Conservation (phyloP, 1,284 basidiomycete genomes). For the Cystobasidium pallidum region DNA sequence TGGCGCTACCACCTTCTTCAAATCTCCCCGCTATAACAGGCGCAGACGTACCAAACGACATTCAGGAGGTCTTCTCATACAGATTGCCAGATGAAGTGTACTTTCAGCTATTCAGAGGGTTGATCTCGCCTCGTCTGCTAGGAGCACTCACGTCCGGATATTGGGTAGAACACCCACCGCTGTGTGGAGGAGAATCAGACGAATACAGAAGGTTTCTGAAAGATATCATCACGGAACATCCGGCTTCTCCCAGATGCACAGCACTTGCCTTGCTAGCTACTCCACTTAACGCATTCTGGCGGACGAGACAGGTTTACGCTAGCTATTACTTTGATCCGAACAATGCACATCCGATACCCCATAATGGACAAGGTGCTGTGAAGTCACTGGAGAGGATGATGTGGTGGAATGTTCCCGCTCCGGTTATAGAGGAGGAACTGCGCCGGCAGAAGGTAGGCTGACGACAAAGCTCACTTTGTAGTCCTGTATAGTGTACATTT, state of each 20-base stretch:
- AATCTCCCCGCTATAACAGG: slow-evolving; percentile 63
- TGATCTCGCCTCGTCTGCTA: slow-evolving; percentile 82
- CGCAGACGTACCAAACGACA: slow-evolving; percentile 83
- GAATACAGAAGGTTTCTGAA: slow-evolving; percentile 95
- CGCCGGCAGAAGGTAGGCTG: slow-evolving; percentile 87
- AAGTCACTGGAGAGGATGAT: slow-evolving; percentile 84
- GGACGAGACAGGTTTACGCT: slow-evolving; percentile 66
- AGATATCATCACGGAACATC: slow-evolving; percentile 88
- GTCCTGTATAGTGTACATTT: too few species aligned
- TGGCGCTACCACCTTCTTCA: slow-evolving; percentile 66
- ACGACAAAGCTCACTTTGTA: not conserved
- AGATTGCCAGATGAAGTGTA: slow-evolving; percentile 95
- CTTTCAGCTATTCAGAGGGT: slow-evolving; percentile 90
- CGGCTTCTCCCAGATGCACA: slow-evolving; percentile 86
- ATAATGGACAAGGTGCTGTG: slow-evolving; percentile 75
- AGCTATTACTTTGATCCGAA: slow-evolving; percentile 55
- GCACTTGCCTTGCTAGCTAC: slow-evolving; percentile 81
- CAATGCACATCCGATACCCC: slow-evolving; percentile 62
- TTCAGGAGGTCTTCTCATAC: slow-evolving; percentile 94
- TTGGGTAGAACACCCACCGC: slow-evolving; percentile 83
- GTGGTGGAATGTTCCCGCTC: slow-evolving; percentile 89
- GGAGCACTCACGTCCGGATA: slow-evolving; percentile 83
- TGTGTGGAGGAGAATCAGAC: slow-evolving; percentile 91
- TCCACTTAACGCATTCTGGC: slow-evolving; percentile 76
- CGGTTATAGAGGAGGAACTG: slow-evolving; percentile 89